Evolutionary conservation across 2,329 filamentous ascomycete genomes (phyloP).

Genomic region (Diaporthe batatas): DNA sequence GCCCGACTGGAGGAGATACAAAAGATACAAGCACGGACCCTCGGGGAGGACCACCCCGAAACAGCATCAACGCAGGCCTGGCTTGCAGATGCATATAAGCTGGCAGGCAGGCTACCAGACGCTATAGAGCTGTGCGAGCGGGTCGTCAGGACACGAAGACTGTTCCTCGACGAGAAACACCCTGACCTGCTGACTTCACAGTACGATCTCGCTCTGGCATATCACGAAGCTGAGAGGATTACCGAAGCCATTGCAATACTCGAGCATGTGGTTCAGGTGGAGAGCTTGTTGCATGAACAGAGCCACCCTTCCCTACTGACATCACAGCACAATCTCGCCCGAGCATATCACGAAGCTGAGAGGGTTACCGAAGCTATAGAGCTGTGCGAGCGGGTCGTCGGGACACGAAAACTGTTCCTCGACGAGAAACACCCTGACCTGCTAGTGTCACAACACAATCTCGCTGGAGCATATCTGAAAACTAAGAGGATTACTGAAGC

Average conservation of each 20-base stretch:
- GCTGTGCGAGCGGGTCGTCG: too few relatives aligned
- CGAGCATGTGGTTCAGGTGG: background rate
- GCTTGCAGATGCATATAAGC: background rate
- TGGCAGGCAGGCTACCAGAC: background rate
- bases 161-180: background rate
- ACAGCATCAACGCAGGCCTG: fast-evolving
- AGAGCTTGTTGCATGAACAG: background rate
- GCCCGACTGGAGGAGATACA: background rate
- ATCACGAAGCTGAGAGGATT: background rate
- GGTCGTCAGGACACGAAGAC: background rate
- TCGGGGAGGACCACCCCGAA: background rate
- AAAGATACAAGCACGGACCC: background rate
- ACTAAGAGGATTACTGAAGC: too few relatives aligned
- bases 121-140: background rate
- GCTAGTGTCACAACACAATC: too few relatives aligned
- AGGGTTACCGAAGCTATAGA: too few relatives aligned
- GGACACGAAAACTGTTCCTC: too few relatives aligned
- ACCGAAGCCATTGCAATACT: background rate
- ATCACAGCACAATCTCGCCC: too few relatives aligned
- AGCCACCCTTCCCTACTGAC: too few relatives aligned
- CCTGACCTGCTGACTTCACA: background rate
- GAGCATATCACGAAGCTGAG: too few relatives aligned
- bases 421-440: too few relatives aligned
- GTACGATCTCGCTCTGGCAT: background rate
- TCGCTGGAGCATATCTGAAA: too few relatives aligned